phyloP scores from a whole-genome alignment of 2,329 filamentous ascomycete genomes.

The Coniochaeta sp. region DNA sequence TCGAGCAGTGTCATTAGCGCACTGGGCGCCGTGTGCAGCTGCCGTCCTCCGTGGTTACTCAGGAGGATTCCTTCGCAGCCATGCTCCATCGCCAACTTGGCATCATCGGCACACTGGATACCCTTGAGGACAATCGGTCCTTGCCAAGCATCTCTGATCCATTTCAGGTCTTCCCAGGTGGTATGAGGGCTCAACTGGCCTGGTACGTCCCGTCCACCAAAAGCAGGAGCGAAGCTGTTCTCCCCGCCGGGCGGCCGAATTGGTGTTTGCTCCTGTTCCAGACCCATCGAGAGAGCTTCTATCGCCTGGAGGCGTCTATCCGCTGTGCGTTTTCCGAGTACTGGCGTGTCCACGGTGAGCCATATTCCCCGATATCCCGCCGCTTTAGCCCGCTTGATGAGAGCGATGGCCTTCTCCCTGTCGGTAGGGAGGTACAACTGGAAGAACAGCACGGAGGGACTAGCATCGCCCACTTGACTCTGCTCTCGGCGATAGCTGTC shows the following conservation, averaged over 20 bases:
- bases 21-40: constrained; percentile 37
- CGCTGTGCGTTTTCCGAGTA: constrained; percentile 14
- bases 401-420: neutral
- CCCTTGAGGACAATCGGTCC: constrained; percentile 28
- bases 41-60: constrained; percentile 36
- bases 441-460: constrained; percentile 7
- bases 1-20: constrained; percentile 35
- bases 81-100: constrained; percentile 34
- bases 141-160: constrained; percentile 15
- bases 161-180: constrained; percentile 12
- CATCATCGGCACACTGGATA: constrained; percentile 23
- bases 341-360: constrained; percentile 26
- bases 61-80: constrained; percentile 18
- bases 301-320: constrained; percentile 13
- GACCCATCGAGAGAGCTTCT: constrained; percentile 8
- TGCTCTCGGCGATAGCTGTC: neutral
- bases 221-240: constrained; percentile 7
- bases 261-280: constrained; percentile 4
- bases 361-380: constrained; percentile 5
- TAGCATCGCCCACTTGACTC: neutral
- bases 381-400: constrained; percentile 3
- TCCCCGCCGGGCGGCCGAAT: neutral
- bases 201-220: constrained; percentile 7
- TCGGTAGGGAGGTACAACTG: constrained; percentile 5
- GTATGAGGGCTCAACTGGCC: constrained; percentile 8